phyloP scores from a whole-genome alignment of 768 basidiomycete genomes.

The Leccinum rimulosum region DNA sequence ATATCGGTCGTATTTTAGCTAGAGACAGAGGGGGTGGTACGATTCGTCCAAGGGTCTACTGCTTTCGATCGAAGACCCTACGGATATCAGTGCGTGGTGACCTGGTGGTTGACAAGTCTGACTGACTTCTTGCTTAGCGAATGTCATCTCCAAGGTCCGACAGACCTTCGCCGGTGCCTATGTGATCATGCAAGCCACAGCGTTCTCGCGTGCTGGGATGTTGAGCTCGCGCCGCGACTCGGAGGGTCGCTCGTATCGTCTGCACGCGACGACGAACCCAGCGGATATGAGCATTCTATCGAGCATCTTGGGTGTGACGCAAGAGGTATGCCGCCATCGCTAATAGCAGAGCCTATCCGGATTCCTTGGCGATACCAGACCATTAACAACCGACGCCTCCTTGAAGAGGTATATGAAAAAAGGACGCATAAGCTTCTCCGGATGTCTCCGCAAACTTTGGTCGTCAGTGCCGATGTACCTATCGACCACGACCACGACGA shows the following conservation, averaged over 20 bases:
- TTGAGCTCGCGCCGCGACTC: slow-evolving; percentile 48
- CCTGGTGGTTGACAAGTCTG: not conserved
- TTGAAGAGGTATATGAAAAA: slow-evolving; percentile 66
- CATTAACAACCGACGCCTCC: slow-evolving; percentile 66
- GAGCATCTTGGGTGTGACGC: slow-evolving; percentile 77
- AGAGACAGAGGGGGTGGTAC: slow-evolving; percentile 78
- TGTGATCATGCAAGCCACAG: slow-evolving; percentile 71
- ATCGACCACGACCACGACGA: slow-evolving; percentile 8
- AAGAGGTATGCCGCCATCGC: slow-evolving; percentile 58
- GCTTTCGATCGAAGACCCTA: slow-evolving; percentile 92
- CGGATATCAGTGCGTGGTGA: slow-evolving; percentile 70
- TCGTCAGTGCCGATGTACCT: slow-evolving; percentile 23
- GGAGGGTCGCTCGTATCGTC: slow-evolving; percentile 43
- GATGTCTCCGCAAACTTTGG: slow-evolving; percentile 26
- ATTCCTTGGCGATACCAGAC: slow-evolving; percentile 44
- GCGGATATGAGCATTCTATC: slow-evolving; percentile 78
- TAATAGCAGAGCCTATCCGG: not conserved
- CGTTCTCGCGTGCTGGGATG: slow-evolving; percentile 63
- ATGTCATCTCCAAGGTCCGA: slow-evolving; percentile 76
- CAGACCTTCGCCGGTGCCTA: slow-evolving; percentile 81
- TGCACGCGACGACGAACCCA: slow-evolving; percentile 44
- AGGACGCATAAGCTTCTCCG: slow-evolving; percentile 57
- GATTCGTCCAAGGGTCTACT: slow-evolving; percentile 53
- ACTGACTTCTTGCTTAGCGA: slow-evolving; percentile 48
- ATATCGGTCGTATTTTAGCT: slow-evolving; percentile 84